phyloP scores from a whole-genome alignment of 805 yeast species.

The Diddensiella transvaalensis region DNA sequence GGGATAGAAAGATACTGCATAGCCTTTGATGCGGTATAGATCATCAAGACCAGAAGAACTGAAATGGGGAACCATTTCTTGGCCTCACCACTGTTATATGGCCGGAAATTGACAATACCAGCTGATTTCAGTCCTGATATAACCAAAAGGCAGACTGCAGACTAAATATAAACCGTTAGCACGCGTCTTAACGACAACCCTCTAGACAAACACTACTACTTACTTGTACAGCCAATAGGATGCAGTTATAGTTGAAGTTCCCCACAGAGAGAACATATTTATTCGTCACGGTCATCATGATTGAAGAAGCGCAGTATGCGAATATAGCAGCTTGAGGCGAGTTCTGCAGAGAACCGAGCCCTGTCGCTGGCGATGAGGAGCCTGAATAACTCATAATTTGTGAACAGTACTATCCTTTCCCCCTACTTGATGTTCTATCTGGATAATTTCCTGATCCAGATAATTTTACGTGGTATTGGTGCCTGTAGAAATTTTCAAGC shows the following conservation, averaged over 20 bases:
- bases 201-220: conserved; percentile 3
- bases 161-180: conserved; percentile 22
- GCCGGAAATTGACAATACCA: conserved; percentile 81
- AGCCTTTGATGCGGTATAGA: conserved; percentile 94
- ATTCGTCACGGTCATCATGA: conserved; percentile 95
- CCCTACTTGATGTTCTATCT: too few relatives aligned
- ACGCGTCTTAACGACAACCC: not conserved
- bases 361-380: not conserved
- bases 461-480: too few relatives aligned
- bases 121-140: conserved; percentile 68
- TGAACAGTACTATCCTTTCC: too few relatives aligned
- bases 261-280: conserved; percentile 86
- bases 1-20: conserved; percentile 88
- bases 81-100: conserved; percentile 81
- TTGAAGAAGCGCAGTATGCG: conserved; percentile 85
- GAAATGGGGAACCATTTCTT: conserved; percentile 95
- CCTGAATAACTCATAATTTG: not conserved
- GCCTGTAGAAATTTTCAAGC: too few relatives aligned
- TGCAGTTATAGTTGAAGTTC: conserved; percentile 78
- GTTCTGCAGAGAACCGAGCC: conserved; percentile 20
- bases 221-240: conserved; percentile 78
- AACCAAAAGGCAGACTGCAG: conserved; percentile 73
- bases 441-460: too few relatives aligned
- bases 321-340: conserved; percentile 36
- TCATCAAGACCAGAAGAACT: conserved; percentile 82